These are phyloP conservation scores for Sporisorium sorghi DNA, from an alignment of 1,284 basidiomycete species.

Conservation along the genomic window DNA sequence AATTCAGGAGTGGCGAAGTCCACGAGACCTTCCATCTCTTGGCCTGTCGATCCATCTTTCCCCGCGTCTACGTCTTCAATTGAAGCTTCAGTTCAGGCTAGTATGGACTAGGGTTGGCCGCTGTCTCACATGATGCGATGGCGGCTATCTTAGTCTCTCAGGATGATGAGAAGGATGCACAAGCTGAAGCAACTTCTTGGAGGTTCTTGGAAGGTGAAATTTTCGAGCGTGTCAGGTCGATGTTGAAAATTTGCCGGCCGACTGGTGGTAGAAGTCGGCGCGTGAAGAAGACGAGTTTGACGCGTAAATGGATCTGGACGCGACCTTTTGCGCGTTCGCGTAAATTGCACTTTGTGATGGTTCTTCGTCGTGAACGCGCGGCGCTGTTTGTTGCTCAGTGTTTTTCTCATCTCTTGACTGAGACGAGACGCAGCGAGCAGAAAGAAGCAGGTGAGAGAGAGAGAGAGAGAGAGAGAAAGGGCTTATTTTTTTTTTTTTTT, in stretches of 20 bases:
- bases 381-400: constrained; percentile 34
- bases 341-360: constrained; percentile 20
- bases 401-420: constrained; percentile 16
- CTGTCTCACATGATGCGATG: no score
- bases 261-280: background rate
- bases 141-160: no score
- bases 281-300: background rate
- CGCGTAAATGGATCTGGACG: constrained; percentile 35
- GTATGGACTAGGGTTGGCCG: no score
- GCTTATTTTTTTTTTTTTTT: no score
- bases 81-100: no score
- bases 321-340: constrained; percentile 26
- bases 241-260: background rate
- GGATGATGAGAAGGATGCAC: no score
- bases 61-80: background rate
- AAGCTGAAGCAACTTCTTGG: no score
- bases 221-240: background rate
- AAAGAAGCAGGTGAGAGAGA: no score
- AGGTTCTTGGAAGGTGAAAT: background rate
- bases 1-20: background rate
- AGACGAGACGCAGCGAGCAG: background rate
- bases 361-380: background rate
- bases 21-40: background rate
- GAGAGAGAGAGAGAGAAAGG: no score
- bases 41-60: background rate